Evolutionary conservation across 345 rosid species (phyloP), one percentile per base, ranked within the genome.

Genomic region (Salix exigua): DNA sequence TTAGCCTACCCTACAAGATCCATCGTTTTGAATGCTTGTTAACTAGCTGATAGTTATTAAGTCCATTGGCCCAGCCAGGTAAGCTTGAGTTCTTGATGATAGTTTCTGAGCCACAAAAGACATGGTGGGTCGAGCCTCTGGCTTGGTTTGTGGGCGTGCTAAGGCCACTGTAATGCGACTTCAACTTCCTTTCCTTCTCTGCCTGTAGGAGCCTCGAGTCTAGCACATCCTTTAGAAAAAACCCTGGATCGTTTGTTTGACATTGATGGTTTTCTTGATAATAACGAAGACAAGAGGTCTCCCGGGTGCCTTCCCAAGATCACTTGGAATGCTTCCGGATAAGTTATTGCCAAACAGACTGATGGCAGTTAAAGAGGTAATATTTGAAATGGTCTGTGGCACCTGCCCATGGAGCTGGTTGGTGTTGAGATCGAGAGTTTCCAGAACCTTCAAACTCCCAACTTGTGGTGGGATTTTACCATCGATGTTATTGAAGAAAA

Each of bases 271-370:
- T 33, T 25, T 10, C 70, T 53, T 21, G 70, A 79, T 55, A 75
- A 66, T 9, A 80, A 23, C 44, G 88, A 84, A 14, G 80, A 68
- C 33, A 89, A 60, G 28, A 88, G 83, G 48, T 87, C 90, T 50
- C 94, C 90, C 0, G 91, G 94, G 46, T 91, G 91, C 78, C 66
- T 84, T 88, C 68, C 96, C 96, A 23, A 91, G 80, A 74, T 88
- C 90, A 0, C 25, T 72, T 2, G 93, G 89, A 67, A 89, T 70
- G 73, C 38, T 61, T n/a, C 93, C 93, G 0, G 87, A 82, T 66
- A 91, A 87, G 28, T 83, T 82, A 40, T 91, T 89, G 21, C 81
- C 80, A 82, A 83, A 86, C 46, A 91, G 26, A 23, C 86, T 85
- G 74, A 88, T 50, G 3, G 64, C 10, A 2, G 1, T 0, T 53